These are phyloP conservation scores for Daldinia childiae DNA, from an alignment of 495 filamentous ascomycete genomes.

Conservation along the genomic window DNA sequence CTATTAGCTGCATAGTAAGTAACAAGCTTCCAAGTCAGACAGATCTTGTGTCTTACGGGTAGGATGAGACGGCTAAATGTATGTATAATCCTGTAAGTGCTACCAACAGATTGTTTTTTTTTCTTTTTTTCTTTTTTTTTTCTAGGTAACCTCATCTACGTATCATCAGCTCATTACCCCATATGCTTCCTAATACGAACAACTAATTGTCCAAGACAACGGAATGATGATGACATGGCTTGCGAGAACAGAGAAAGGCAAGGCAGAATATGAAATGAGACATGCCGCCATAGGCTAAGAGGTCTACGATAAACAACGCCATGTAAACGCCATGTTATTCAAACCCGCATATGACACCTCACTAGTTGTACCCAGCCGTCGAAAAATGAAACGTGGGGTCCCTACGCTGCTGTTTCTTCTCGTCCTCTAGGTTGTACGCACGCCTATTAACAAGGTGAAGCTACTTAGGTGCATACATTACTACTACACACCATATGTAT, in stretches of 20 bases:
- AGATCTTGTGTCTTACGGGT: conserved; percentile 1
- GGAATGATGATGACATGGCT: conserved; percentile 8
- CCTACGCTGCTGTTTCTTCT: background rate
- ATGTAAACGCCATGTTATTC: background rate
- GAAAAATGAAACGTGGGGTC: conserved; percentile 29
- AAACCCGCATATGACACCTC: conserved; percentile 12
- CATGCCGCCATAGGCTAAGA: background rate
- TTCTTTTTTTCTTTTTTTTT: too few relatives aligned
- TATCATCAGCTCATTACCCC: background rate
- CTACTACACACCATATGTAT: background rate
- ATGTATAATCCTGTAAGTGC: background rate
- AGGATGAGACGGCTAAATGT: conserved; percentile 4
- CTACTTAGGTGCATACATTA: background rate
- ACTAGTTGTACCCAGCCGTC: conserved; percentile 8
- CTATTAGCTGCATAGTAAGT: background rate
- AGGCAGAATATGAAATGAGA: background rate
- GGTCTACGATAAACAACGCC: conserved; percentile 1
- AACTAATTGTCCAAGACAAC: background rate
- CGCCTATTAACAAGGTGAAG: conserved; percentile 1
- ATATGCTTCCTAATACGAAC: background rate
- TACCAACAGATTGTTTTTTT: background rate
- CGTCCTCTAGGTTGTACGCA: background rate
- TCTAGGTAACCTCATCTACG: background rate
- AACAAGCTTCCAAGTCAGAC: background rate
- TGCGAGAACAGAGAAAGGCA: background rate